Evolutionary conservation across 1,284 basidiomycete genomes (phyloP), one percentile per base, ranked within the genome.

Genomic region (Peniophora sp.): DNA sequence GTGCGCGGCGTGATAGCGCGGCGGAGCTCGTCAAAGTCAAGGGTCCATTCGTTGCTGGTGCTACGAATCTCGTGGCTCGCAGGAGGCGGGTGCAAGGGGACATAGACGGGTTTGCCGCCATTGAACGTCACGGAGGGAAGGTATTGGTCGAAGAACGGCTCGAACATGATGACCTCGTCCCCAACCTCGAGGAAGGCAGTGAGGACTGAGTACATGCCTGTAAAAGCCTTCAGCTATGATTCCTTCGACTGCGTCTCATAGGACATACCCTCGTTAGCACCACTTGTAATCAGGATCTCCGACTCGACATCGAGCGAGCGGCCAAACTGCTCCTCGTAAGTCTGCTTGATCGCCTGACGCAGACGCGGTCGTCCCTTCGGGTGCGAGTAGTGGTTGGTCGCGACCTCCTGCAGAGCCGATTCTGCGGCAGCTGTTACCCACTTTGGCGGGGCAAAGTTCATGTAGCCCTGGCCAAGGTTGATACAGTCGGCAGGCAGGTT

Each of bases 121-220:
- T 97, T 94, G 79, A 97, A 97, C 23, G 84, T 89, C 51, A 97
- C 84, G 9, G 89, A 91, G 35, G 92, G 87, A 55, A 90, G 80
- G 71, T 97, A 99, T 68, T 99, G 97, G 65, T 98, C 95, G 63
- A 97, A 98, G 76, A 93, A 95, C 3, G 92, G 96, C 70, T 99
- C 97, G 63, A 99, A 95, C 77, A 97, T 85, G 66, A 99, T 95
- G 54, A 99, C 97, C 69, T 98, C 96, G 65, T 99, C 97, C 8
- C 88, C 93, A 35, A 81, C 75, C 56, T 96, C 84, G 46, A 94
- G 69, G 71, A 95, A 96, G 0, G 95, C 94, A 19, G 83, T 79
- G 60, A 95, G 85, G 52, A 92, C 88, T 48, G 92, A 84, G 66
- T 94, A 97, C 72, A 92, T 89, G 20, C 93, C 93, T 91, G 64